A percentile compares a stretch with the other conserved stretches of the same genome.
Conservation (phyloP, 2,329 filamentous ascomycete species). For the Periconia macrospinosa region DNA sequence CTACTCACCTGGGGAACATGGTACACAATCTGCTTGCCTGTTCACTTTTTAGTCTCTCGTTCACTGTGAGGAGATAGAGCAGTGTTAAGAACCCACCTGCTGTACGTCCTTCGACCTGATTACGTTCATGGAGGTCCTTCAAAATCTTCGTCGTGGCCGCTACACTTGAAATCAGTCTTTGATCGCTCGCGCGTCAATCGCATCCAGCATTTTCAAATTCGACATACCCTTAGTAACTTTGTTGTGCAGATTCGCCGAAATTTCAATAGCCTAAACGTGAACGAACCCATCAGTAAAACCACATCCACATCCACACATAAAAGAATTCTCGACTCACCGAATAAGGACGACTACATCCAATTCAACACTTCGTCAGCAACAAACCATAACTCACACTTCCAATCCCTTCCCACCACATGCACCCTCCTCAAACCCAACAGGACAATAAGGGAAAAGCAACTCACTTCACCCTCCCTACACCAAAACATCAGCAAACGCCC, state of each 20-base stretch:
- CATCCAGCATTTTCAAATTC: not conserved
- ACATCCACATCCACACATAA: not conserved
- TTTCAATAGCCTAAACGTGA: constrained; percentile 53
- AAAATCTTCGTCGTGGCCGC: constrained; percentile 63
- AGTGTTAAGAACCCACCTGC: constrained; percentile 46
- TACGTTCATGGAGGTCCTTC: constrained; percentile 64
- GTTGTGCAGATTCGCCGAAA: constrained; percentile 64
- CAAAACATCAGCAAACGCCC: constrained; percentile 6
- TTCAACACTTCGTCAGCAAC: constrained; percentile 10
- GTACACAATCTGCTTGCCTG: constrained; percentile 66
- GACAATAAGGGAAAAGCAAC: not conserved
- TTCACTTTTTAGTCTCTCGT: constrained; percentile 2
- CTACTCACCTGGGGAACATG: constrained; percentile 52
- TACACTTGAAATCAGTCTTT: constrained; percentile 27
- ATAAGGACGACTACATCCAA: constrained; percentile 53
- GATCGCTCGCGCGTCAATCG: not conserved
- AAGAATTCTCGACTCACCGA: constrained; percentile 44
- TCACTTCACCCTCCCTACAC: constrained; percentile 53
- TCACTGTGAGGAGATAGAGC: not conserved
- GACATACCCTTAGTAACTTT: constrained; percentile 58
- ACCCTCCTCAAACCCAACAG: constrained; percentile 41
- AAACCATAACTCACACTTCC: not conserved
- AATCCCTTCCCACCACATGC: constrained; percentile 53
- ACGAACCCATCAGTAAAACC: constrained; percentile 3
- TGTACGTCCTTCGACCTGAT: constrained; percentile 59